Conservation (phyloP, 2,329 filamentous ascomycete species). For the Aspergillus sojae region DNA sequence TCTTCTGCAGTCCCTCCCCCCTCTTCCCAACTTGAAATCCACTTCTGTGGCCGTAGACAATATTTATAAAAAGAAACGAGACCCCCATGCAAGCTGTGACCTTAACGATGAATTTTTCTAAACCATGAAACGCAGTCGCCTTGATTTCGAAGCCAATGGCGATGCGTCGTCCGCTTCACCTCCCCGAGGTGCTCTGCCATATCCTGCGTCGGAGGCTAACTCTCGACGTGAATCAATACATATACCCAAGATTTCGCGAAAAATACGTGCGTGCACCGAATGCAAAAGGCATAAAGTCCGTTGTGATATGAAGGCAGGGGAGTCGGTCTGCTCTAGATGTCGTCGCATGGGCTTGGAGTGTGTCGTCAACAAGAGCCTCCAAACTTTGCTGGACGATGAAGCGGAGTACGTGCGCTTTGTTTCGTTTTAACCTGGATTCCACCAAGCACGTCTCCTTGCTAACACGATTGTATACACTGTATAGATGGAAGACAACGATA, state of each 20-base stretch:
- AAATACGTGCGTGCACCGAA: slow-evolving; percentile 54
- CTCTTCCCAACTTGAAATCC: neutral
- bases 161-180: slow-evolving; percentile 39
- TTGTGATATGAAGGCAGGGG: slow-evolving; percentile 55
- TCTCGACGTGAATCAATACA: slow-evolving; percentile 28
- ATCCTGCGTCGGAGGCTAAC: slow-evolving; percentile 32
- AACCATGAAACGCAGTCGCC: slow-evolving; percentile 44
- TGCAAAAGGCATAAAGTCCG: slow-evolving; percentile 59
- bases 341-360: slow-evolving; percentile 54
- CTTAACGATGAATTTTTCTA: slow-evolving; percentile 25
- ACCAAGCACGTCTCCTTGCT: slow-evolving; percentile 3
- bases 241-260: slow-evolving; percentile 47
- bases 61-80: neutral
- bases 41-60: neutral
- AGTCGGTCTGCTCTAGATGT: slow-evolving; percentile 54
- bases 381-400: slow-evolving; percentile 54
- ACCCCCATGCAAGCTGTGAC: slow-evolving; percentile 22
- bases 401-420: slow-evolving; percentile 41
- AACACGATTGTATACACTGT: slow-evolving; percentile 10
- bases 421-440: slow-evolving; percentile 19
- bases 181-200: slow-evolving; percentile 27
- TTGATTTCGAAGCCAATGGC: slow-evolving; percentile 41
- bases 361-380: slow-evolving; percentile 55
- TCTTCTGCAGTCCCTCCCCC: neutral
- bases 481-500: slow-evolving; percentile 43